Conservation (phyloP, 2,329 filamentous ascomycete genomes). For the Tolypocladium pustulatum region DNA sequence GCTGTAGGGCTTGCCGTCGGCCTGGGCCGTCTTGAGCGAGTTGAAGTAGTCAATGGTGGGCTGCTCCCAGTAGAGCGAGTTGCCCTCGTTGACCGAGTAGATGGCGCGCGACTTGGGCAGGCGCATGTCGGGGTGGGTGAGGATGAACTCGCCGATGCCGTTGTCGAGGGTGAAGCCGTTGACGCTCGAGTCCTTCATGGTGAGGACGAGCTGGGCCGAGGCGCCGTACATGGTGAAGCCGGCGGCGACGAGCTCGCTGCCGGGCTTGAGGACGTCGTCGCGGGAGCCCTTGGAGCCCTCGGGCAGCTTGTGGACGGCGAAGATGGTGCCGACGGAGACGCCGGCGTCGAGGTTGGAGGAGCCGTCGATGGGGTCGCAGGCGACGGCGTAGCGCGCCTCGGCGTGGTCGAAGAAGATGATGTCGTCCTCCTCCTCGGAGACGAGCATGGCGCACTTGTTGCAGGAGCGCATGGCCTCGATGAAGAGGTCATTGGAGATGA, state of each 20-base stretch:
- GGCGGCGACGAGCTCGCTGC: constrained; percentile 81
- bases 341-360: constrained; percentile 96
- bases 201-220: constrained; percentile 90
- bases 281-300: constrained; percentile 64
- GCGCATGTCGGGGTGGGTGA: constrained; percentile 90
- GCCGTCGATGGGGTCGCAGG: constrained; percentile 96
- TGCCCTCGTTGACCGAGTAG: constrained; percentile 98
- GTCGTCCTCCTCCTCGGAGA: constrained; percentile 97
- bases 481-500: constrained; percentile 97
- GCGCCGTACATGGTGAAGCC: constrained; percentile 99
- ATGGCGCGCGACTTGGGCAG: constrained; percentile 74
- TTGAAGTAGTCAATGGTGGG: constrained; percentile 81
- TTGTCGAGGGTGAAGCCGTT: constrained; percentile 98
- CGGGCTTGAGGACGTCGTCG: constrained; percentile 81
- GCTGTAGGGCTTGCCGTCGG: constrained; percentile 80
- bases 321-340: constrained; percentile 96
- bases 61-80: constrained; percentile 93
- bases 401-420: constrained; percentile 77
- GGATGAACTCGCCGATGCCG: constrained; percentile 94
- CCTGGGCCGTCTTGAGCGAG: constrained; percentile 69
- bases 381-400: constrained; percentile 77
- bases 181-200: constrained; percentile 84
- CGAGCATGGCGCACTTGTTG: constrained; percentile 78
- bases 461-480: constrained; percentile 90
- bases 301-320: constrained; percentile 82